These are phyloP conservation scores for Polygonum aviculare DNA, from an alignment of 148 eudicot species.

Conservation along the genomic window DNA sequence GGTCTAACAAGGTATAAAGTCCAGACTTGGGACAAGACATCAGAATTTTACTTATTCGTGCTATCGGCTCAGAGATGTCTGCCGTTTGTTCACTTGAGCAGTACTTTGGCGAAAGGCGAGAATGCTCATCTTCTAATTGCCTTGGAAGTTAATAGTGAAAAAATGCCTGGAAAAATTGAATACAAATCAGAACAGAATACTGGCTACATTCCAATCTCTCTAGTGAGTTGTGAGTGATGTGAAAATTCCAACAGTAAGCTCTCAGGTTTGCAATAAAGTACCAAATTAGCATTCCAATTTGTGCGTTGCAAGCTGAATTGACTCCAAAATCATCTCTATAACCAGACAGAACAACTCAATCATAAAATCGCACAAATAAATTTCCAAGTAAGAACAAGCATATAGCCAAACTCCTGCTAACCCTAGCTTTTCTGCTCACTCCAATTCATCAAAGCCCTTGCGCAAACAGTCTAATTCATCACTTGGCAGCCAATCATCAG, in stretches of 20 bases:
- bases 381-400: not conserved
- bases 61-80: conserved; percentile 31
- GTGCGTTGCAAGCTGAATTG: not conserved
- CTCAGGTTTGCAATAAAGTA: no score
- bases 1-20: conserved; percentile 67
- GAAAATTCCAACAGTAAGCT: no score
- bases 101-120: conserved; percentile 21
- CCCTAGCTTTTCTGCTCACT: not conserved
- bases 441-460: not conserved
- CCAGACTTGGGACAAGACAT: conserved; percentile 68
- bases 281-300: no score
- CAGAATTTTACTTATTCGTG: conserved; percentile 56
- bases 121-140: conserved; percentile 24
- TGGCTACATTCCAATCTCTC: not conserved
- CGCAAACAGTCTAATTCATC: not conserved
- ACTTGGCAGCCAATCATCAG: no score
- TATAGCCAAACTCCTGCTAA: no score
- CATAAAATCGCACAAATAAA: no score
- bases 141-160: not conserved
- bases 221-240: no score
- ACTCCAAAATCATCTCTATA: not conserved
- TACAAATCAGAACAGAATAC: not conserved
- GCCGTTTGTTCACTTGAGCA: conserved; percentile 34
- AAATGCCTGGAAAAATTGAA: not conserved
- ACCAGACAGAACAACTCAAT: not conserved